Evolutionary conservation across 176 grass and related monocot genomes (phyloP).

Genomic region (maize (Zea mays)): DNA sequence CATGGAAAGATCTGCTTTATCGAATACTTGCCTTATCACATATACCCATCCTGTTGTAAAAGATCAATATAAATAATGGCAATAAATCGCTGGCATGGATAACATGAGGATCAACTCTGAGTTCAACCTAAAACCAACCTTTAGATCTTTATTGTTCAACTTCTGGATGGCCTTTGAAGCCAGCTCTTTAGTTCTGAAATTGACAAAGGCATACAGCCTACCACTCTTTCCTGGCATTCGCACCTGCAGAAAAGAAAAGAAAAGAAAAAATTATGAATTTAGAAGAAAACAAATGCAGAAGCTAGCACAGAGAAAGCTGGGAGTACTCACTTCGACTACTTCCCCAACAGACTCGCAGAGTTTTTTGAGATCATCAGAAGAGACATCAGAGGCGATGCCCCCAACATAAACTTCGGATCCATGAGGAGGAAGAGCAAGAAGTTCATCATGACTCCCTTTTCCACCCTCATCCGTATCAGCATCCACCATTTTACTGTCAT

Average conservation of each 20-base stretch:
- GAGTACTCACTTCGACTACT: slow-evolving; percentile 74
- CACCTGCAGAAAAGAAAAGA: slow-evolving; percentile 48
- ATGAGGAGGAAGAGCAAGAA: background rate
- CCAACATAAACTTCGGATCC: slow-evolving; percentile 86
- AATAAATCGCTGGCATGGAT: slow-evolving; percentile 10
- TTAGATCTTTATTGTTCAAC: slow-evolving; percentile 71
- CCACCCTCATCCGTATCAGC: slow-evolving; percentile 47
- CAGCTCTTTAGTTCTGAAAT: slow-evolving; percentile 64
- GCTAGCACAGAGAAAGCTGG: slow-evolving; percentile 20
- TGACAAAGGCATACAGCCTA: slow-evolving; percentile 81
- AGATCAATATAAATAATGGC: slow-evolving; percentile 7
- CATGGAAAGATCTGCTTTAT: background rate
- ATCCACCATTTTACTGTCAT: slow-evolving; percentile 22
- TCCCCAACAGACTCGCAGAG: slow-evolving; percentile 78
- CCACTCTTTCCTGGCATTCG: slow-evolving; percentile 67
- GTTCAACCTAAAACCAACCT: slow-evolving; percentile 47
- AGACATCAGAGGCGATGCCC: slow-evolving; percentile 56
- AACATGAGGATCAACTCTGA: background rate
- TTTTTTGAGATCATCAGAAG: slow-evolving; percentile 65
- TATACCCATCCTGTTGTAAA: background rate
- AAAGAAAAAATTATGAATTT: background rate
- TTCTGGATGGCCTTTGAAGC: slow-evolving; percentile 72
- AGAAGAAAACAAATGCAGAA: slow-evolving; percentile 26
- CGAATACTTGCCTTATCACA: background rate
- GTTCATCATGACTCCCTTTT: slow-evolving; percentile 16